These are phyloP conservation scores for Vigna mungo DNA, from an alignment of 306 rosid genomes.

Conservation along the genomic window DNA sequence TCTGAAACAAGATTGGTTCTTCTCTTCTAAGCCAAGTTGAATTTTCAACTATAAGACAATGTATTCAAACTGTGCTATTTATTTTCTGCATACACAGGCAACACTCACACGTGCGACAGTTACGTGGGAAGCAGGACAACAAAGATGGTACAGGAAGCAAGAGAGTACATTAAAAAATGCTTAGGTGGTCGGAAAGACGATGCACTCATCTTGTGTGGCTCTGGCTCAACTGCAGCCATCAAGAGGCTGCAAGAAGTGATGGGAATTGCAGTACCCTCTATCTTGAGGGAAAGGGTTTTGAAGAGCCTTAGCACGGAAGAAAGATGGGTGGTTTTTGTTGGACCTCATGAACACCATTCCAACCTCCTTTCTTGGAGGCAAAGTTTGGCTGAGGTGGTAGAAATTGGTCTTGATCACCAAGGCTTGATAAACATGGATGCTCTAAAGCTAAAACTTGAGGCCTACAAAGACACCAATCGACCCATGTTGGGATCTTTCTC, in stretches of 20 bases:
- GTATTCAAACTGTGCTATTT: not conserved
- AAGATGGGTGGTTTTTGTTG: constrained; percentile 87
- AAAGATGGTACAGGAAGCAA: constrained; percentile 66
- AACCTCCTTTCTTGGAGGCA: constrained; percentile 90
- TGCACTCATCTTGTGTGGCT: constrained; percentile 75
- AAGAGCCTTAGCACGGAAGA: constrained; percentile 50
- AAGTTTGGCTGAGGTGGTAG: constrained; percentile 78
- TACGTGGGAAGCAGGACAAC: constrained; percentile 82
- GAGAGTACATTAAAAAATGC: constrained; percentile 64
- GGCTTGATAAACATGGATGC: constrained; percentile 71
- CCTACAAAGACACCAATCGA: constrained; percentile 49
- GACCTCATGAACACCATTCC: constrained; percentile 89
- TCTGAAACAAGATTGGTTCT: not conserved
- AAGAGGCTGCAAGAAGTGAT: constrained; percentile 89
- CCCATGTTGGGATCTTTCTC: constrained; percentile 90
- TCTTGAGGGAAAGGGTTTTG: constrained; percentile 58
- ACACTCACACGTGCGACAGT: constrained; percentile 80
- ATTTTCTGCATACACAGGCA: constrained; percentile 48
- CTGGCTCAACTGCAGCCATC: constrained; percentile 81
- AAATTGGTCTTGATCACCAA: constrained; percentile 66
- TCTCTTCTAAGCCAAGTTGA: not conserved
- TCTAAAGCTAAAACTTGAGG: constrained; percentile 57
- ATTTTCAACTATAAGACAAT: not conserved
- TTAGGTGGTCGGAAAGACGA: constrained; percentile 72
- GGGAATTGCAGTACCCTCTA: constrained; percentile 74